Base-by-base conservation (phyloP, 805 yeast species). In the Wickerhamiella australiensis region DNA sequence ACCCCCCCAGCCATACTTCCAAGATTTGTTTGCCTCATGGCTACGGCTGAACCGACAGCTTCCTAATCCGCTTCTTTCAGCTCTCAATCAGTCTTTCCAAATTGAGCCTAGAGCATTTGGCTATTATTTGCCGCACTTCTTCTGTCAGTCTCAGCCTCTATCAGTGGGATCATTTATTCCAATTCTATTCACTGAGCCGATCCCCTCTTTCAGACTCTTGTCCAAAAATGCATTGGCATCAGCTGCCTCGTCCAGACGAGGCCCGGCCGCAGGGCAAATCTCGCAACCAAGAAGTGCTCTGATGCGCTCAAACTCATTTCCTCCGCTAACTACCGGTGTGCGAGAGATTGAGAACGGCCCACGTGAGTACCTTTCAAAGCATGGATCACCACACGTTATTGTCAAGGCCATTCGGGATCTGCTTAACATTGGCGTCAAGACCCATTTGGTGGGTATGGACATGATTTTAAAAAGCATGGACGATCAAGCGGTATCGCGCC, bases 121-220 rank as follows among this genome's bases (percentile, higher is more conserved):
- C 9, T 56, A 65, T 20, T 73, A 71, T 52, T 61, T 68, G 42
- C 65, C 65, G 37, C 62, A 58, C 35, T 76, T 75, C 56, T 65
- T 67, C 46, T 59, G 67, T 2, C 73, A 77, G 31, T 68, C 77
- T 61, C 71, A 78, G 42, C 80, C 86, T 1, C 60, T 82, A 42
- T 63, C 76, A 18, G 67, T 73, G 2, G 88, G 88, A 3, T 73
- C 81, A 2, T 79, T 77, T 56, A 64, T 80, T 12, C 82, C 90
- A 1, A 68, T 81, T 11, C 55, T 82, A 46, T 82, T 82, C 60
- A 79, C 82, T 3, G 80, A 76, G 42, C 54, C 72, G 13, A 60
- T 75, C 13, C 77, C 81, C 12, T 66, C 67, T 22, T 82, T 78
- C 61, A 71, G 76, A 46, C 66, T 82, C 15, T 80, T 80, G 56